Percentiles rank a stretch among this genome's conserved stretches.
Conservation (phyloP, 495 filamentous ascomycete species). For the Endocarpon pusillum region DNA sequence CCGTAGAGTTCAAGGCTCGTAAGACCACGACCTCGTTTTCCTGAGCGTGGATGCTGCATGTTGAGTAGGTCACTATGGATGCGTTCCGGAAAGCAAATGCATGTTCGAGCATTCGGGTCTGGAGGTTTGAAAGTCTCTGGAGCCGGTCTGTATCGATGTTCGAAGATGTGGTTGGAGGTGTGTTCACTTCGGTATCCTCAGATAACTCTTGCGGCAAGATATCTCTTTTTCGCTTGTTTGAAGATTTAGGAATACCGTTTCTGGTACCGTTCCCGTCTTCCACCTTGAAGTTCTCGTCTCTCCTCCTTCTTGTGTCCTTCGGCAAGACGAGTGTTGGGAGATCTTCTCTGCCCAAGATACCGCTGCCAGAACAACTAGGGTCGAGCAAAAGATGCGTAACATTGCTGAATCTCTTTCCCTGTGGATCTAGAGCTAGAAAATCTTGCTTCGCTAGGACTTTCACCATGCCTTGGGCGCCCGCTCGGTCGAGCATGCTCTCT, state of each 20-base stretch:
- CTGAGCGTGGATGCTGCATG: slow-evolving; percentile 68
- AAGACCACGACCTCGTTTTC: slow-evolving; percentile 83
- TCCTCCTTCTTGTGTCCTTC: slow-evolving; percentile 22
- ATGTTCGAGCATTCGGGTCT: slow-evolving; percentile 60
- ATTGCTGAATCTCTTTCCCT: slow-evolving; percentile 28
- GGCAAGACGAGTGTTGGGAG: slow-evolving; percentile 40
- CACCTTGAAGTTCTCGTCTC: slow-evolving; percentile 20
- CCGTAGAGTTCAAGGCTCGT: slow-evolving; percentile 42
- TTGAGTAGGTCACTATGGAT: slow-evolving; percentile 68
- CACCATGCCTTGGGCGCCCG: slow-evolving; percentile 48
- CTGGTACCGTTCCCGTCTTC: no score
- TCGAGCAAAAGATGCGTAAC: slow-evolving; percentile 71
- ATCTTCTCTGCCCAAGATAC: slow-evolving; percentile 78
- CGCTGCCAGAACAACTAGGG: slow-evolving; percentile 86
- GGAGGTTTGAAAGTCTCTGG: slow-evolving; percentile 53
- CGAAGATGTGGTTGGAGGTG: slow-evolving; percentile 13
- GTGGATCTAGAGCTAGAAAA: slow-evolving; percentile 58
- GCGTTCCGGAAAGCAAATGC: slow-evolving; percentile 73
- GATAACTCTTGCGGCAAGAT: background rate
- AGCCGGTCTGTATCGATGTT: slow-evolving; percentile 34
- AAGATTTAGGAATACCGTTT: no score
- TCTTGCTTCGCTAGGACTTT: slow-evolving; percentile 54
- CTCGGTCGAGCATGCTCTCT: slow-evolving; percentile 62
- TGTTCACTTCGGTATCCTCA: slow-evolving; percentile 15
- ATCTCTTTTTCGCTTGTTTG: slow-evolving; percentile 18